These are phyloP conservation scores for Takakia lepidozioides DNA, from an alignment of 225 moss, liverwort and hornwort species.

Conservation along the genomic window DNA sequence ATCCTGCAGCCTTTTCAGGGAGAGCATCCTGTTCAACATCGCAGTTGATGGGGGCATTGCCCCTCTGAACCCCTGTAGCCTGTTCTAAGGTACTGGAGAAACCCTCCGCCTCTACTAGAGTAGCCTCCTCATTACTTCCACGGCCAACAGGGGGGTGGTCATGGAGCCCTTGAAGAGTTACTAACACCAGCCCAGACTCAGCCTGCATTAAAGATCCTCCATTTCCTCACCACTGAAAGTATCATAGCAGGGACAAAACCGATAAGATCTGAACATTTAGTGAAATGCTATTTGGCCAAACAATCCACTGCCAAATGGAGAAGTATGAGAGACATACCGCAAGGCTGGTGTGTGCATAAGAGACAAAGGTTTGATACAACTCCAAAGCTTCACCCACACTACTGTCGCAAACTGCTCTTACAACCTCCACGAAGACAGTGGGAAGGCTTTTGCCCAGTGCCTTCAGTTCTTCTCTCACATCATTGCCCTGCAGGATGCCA, in stretches of 20 bases:
- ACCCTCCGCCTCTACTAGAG: no score
- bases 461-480: constrained; percentile 67
- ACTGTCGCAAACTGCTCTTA: constrained; percentile 53
- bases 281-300: no score
- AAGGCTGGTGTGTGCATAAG: constrained; percentile 54
- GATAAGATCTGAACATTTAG: no score
- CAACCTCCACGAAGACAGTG: constrained; percentile 54
- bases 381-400: constrained; percentile 65
- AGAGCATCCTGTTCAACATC: constrained; percentile 7
- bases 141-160: constrained; percentile 35
- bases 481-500: constrained; percentile 45
- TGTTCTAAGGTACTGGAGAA: no score
- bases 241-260: no score
- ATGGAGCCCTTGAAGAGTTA: constrained; percentile 68
- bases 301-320: no score
- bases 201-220: no score
- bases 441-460: constrained; percentile 69
- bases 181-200: constrained; percentile 32
- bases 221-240: no score
- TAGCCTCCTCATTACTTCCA: constrained; percentile 1
- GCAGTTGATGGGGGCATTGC: constrained; percentile 32
- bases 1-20: constrained; percentile 7
- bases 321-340: constrained; percentile 48
- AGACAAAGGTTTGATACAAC: constrained; percentile 58
- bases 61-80: constrained; percentile 10